Evolutionary conservation across 805 yeast genomes (phyloP).

Genomic region (Pichia exigua): DNA sequence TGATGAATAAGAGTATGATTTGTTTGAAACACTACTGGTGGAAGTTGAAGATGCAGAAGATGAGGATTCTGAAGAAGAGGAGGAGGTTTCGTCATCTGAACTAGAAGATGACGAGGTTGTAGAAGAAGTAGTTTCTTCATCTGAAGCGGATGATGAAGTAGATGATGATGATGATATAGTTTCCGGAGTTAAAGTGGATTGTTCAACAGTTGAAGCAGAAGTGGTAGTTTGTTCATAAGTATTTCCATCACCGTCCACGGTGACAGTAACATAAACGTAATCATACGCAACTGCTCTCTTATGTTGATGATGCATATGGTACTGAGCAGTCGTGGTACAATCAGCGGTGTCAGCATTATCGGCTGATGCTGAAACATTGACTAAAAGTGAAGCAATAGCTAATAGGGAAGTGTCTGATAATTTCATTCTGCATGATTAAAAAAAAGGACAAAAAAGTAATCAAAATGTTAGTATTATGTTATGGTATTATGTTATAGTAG

Average conservation of each 20-base stretch:
- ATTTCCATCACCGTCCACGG: constrained; percentile 42
- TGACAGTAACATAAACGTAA: constrained; percentile 43
- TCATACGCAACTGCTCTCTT: constrained; percentile 48
- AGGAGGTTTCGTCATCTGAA: constrained; percentile 21
- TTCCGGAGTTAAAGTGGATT: constrained; percentile 19
- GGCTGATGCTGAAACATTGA: constrained; percentile 25
- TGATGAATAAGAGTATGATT: constrained; percentile 31
- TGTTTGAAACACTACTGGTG: constrained; percentile 23
- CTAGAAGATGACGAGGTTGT: constrained; percentile 15
- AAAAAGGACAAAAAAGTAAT: neutral
- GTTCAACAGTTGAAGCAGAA: neutral
- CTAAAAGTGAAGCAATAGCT: constrained; percentile 21
- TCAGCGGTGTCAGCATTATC: constrained; percentile 31
- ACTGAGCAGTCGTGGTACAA: constrained; percentile 31
- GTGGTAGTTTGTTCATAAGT: constrained; percentile 32
- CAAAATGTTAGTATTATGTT: neutral
- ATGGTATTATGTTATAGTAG: no score
- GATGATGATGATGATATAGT: constrained; percentile 25
- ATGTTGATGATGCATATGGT: constrained; percentile 56
- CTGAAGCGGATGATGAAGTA: constrained; percentile 14
- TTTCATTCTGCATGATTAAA: constrained; percentile 16
- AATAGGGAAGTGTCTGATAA: constrained; percentile 18
- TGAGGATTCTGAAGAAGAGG: constrained; percentile 27
- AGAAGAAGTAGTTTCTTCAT: no score
- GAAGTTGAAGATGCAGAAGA: constrained; percentile 24